Evolutionary conservation across 2,329 filamentous ascomycete genomes (phyloP).

Genomic region (Sarocladium kiliense): DNA sequence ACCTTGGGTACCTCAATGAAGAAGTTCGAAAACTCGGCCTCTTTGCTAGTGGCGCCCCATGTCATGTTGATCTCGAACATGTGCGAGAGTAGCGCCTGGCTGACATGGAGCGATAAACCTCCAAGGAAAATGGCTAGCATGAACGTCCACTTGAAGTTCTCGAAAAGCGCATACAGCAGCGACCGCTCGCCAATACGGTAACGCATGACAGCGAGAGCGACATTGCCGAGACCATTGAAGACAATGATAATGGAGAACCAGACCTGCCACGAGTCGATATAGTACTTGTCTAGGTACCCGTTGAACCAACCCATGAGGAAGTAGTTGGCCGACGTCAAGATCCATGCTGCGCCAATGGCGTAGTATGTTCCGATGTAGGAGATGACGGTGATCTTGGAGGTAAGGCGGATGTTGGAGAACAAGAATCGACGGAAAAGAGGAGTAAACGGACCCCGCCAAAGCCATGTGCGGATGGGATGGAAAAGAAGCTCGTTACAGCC

Average conservation of each 20-base stretch:
- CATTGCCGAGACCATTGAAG: constrained; percentile 70
- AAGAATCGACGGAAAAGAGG: constrained; percentile 72
- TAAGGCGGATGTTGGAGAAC: constrained; percentile 66
- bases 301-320: constrained; percentile 74
- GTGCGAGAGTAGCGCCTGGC: constrained; percentile 72
- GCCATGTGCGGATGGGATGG: constrained; percentile 70
- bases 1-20: constrained; percentile 80
- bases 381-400: constrained; percentile 70
- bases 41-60: constrained; percentile 81
- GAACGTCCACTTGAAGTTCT: constrained; percentile 70
- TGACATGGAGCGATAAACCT: constrained; percentile 75
- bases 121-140: constrained; percentile 77
- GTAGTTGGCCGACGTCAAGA: constrained; percentile 69
- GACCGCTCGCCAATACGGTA: constrained; percentile 63
- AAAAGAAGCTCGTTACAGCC: constrained; percentile 80
- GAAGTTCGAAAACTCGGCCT: constrained; percentile 76
- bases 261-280: constrained; percentile 72
- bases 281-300: constrained; percentile 74
- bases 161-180: constrained; percentile 50
- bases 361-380: constrained; percentile 79
- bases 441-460: constrained; percentile 70
- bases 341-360: constrained; percentile 70
- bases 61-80: constrained; percentile 84
- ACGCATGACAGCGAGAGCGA: constrained; percentile 66
- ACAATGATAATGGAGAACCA: constrained; percentile 78